Evolutionary conservation across 805 yeast species (phyloP).

Genomic region (Sugiyamaella americana): DNA sequence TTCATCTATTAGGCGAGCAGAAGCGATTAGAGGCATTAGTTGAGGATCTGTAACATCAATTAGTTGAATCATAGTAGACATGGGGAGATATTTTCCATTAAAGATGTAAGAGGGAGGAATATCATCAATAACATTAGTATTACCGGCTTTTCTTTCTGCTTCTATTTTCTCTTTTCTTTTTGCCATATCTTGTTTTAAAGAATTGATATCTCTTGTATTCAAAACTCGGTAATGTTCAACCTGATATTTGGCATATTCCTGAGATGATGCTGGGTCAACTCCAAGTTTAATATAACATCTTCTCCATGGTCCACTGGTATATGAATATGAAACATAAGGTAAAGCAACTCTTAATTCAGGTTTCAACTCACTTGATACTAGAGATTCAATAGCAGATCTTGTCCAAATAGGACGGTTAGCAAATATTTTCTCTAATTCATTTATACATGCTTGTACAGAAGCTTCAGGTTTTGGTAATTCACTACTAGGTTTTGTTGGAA

Average conservation of each 20-base stretch:
- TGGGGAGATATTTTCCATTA: slow-evolving; percentile 65
- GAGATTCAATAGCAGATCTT: slow-evolving; percentile 49
- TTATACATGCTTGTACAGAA: slow-evolving; percentile 33
- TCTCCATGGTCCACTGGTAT: slow-evolving; percentile 92
- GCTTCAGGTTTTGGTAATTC: slow-evolving; percentile 44
- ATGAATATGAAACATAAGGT: slow-evolving; percentile 77
- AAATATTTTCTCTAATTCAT: slow-evolving; percentile 42
- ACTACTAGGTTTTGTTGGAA: slow-evolving; percentile 28
- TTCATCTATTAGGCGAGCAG: slow-evolving; percentile 40
- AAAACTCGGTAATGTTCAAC: slow-evolving; percentile 73
- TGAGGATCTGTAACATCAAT: slow-evolving; percentile 72
- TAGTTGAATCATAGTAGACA: slow-evolving; percentile 66
- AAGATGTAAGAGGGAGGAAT: slow-evolving; percentile 62
- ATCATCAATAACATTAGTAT: no score
- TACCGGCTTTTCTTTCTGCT: background rate
- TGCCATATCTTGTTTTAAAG: slow-evolving; percentile 30
- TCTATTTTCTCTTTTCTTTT: slow-evolving; percentile 2
- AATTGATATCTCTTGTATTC: slow-evolving; percentile 50
- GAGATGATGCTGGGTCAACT: slow-evolving; percentile 60
- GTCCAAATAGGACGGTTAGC: slow-evolving; percentile 78
- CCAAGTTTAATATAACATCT: slow-evolving; percentile 77
- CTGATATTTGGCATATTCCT: slow-evolving; percentile 59
- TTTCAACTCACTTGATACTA: slow-evolving; percentile 29
- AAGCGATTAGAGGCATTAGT: slow-evolving; percentile 40
- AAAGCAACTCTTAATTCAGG: slow-evolving; percentile 62